Conservation (phyloP, 768 basidiomycete genomes). For the Boletus pseudo-olivaceus region DNA sequence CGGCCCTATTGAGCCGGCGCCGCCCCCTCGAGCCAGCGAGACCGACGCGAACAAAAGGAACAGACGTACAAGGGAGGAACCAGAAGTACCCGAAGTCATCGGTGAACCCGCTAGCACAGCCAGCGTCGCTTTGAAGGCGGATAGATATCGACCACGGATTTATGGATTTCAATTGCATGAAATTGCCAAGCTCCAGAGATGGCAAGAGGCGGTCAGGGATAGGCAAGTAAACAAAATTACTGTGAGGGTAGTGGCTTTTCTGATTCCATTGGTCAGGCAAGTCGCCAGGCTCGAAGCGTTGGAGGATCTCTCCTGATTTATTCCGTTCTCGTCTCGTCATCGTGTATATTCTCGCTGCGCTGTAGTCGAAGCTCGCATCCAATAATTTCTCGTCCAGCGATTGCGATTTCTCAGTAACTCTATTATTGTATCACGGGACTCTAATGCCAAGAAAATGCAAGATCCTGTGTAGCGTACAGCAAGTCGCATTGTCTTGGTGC, state of each 20-base stretch:
- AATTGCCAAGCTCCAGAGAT: conserved; percentile 86
- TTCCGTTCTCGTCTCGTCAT: background rate
- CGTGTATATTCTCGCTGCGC: conserved; percentile 1
- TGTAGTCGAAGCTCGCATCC: conserved; percentile 5
- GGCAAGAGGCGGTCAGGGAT: conserved; percentile 94
- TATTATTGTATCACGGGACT: background rate
- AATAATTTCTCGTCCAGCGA: background rate
- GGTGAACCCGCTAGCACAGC: conserved; percentile 77
- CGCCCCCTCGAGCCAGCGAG: conserved; percentile 24
- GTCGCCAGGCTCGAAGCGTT: conserved; percentile 48
- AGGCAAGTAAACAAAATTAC: conserved; percentile 41
- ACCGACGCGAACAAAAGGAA: conserved; percentile 34
- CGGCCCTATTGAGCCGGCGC: conserved; percentile 42
- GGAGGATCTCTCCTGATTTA: conserved; percentile 32
- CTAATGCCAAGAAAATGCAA: background rate
- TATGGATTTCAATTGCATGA: conserved; percentile 98
- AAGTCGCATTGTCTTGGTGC: background rate
- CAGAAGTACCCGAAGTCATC: conserved; percentile 48
- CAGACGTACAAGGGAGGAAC: conserved; percentile 54
- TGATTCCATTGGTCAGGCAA: conserved; percentile 35
- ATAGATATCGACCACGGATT: conserved; percentile 87
- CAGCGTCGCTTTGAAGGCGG: conserved; percentile 81
- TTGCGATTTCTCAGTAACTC: background rate
- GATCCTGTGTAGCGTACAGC: background rate
- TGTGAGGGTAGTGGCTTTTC: background rate